phyloP scores from a whole-genome alignment of 495 filamentous ascomycete species.

The Aspergillus sparsus region DNA sequence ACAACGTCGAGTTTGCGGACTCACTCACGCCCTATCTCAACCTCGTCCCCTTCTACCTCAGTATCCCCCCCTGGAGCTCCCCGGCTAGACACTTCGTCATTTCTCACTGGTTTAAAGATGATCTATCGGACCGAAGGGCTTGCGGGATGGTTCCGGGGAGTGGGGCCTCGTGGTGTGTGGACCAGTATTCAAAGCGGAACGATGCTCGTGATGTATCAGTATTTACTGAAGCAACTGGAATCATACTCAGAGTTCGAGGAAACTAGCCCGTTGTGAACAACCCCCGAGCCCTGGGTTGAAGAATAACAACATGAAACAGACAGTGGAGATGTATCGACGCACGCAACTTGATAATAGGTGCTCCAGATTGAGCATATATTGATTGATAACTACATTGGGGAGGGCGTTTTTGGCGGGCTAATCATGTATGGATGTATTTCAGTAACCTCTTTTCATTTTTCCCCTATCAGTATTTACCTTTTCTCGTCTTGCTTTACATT shows the following conservation, averaged over 20 bases:
- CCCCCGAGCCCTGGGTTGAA: not conserved
- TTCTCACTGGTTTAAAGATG: conserved; percentile 77
- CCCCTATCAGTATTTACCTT: not conserved
- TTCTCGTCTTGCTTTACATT: conserved; percentile 4
- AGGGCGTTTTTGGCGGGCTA: no score
- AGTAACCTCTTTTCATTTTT: no score
- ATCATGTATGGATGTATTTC: no score
- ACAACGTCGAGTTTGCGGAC: conserved; percentile 33
- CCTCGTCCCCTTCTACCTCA: conserved; percentile 78
- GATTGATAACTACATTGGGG: no score
- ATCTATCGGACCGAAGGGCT: conserved; percentile 90
- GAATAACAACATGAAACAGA: no score
- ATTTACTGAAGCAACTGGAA: conserved; percentile 75
- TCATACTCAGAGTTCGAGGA: conserved; percentile 38
- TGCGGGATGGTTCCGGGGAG: conserved; percentile 89
- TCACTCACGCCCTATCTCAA: conserved; percentile 70
- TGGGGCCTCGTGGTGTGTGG: conserved; percentile 93
- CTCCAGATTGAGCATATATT: no score
- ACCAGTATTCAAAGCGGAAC: conserved; percentile 95
- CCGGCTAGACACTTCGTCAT: conserved; percentile 82
- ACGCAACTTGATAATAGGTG: no score
- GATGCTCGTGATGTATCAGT: conserved; percentile 96
- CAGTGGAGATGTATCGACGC: no score
- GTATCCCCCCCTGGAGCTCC: conserved; percentile 71
- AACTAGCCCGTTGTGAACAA: conserved; percentile 27